Evolutionary conservation across 208 protist species (phyloP), one percentile per base, ranked within the genome.

Genomic region (Zelonia costaricensis): DNA sequence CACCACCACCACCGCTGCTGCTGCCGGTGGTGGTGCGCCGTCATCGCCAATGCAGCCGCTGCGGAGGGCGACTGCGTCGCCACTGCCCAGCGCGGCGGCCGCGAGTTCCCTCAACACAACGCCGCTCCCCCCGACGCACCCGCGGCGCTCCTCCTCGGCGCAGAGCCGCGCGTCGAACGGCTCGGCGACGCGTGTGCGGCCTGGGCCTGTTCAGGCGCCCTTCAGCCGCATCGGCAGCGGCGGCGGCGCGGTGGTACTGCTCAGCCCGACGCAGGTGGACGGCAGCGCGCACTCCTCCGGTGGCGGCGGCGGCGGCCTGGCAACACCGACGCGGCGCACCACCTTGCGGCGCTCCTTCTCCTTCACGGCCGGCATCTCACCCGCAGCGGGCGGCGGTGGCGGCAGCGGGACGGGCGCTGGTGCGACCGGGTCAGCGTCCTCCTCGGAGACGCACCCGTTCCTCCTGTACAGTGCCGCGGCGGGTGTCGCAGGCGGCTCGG

Each of bases 331-430:
- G 8, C 13, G 9, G 23, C 16, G n/a, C 15, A 20, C 25, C 4
- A 35, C 52, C 22, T 36, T 73, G 52, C 58, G 52, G n/a, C 66
- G 66, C 42, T 64, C 66, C 18, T 61, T 62, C 12, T 73, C 66
- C 23, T 73, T 73, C 23, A 73, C 66, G 0, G 40, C 66, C 12
- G 66, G 66, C 1, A 31, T 66, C n/a, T 23, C 42, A 12, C 44
- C 58, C 3, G 40, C 43, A 4, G n/a, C n/a, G n/a, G n/a, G n/a
- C n/a, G n/a, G n/a, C n/a, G n/a, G n/a, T n/a, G n/a, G n/a, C n/a
- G n/a, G n/a, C n/a, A n/a, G n/a, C n/a, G n/a, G n/a, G n/a, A n/a
- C n/a, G n/a, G n/a, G n/a, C n/a, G n/a, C n/a, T n/a, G n/a, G n/a
- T n/a, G n/a, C n/a, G n/a, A n/a, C n/a, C n/a, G n/a, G n/a, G n/a